Evolutionary conservation across 495 filamentous ascomycete genomes (phyloP), one percentile per base, ranked within the genome.

Genomic region (Emericellopsis terricola): DNA sequence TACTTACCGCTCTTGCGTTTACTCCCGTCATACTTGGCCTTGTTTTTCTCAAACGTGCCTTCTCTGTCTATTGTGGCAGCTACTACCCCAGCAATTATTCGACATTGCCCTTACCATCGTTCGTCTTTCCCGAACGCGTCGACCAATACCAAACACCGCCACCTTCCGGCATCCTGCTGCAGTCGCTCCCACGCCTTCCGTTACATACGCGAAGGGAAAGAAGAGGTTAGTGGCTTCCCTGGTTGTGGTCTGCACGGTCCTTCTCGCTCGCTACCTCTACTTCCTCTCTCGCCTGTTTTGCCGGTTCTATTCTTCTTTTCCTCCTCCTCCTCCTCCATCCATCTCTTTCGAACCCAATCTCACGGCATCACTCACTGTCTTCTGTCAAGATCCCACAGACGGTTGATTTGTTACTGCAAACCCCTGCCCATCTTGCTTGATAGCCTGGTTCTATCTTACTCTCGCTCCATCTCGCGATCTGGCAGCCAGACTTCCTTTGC

Each of bases 361-460:
- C 59, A 66, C 60, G 64, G 49, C 58, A 62, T 64, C 55, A 54
- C 19, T 34, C 33, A 17, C 20, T 55, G 55, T 50, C 45, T 52
- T 48, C 50, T 49, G 38, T 44, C 49, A 53, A 48, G 42, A 33
- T 45, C 50, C 48, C 49, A 45, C 46, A 50, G n/a, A 47, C 59
- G 54, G 39, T 51, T 56, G 51, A 55, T 60, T 61, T 26, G 6
- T 11, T 11, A 19, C 17, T 19, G 24, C 27, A 19, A 15, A 27
- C 4, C 0, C 19, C 54, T 47, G 51, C 53, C 52, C 56, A 61
- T 60, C 60, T 64, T 62, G 62, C 58, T 58, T 44, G 55, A 56
- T 60, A 66, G 60, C 61, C 60, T 52, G n/a, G 51, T 59, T 62
- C 62, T 54, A 63, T 64, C 49, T 62, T 64, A 57, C 58, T 65